Base-by-base conservation (phyloP, 768 basidiomycete species). In the Suillus discolor region DNA sequence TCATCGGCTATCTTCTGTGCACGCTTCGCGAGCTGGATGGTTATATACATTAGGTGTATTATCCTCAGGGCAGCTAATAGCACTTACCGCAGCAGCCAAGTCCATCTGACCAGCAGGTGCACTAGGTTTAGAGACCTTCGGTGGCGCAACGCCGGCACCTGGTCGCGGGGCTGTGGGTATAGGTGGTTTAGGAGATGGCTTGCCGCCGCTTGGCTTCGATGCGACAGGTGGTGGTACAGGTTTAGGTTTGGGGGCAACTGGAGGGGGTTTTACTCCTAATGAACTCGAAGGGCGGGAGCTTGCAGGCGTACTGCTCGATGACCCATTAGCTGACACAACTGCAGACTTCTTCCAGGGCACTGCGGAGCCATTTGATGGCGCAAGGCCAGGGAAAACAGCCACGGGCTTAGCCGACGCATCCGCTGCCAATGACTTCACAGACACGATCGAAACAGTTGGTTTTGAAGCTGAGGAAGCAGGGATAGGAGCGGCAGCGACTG, bases 331-430 rank as follows among this genome's bases (percentile, higher is more conserved):
- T 41, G 75, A 74, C 31, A 74, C 66, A 12, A 81, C 69, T 4
- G 79, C 63, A 1, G 82, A 64, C 74, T 86, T 91, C 81, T 90
- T 93, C 91, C 92, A 92, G 3, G 92, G 90, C 2, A 89, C 74
- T 7, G 87, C 81, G 4, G 89, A 84, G 1, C 92, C 92, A 73
- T 92, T 92, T 6, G 84, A 78, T 5, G 87, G 75, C 4, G 74
- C 82, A 84, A 93, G 87, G 0, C 92, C 91, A 3, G 92, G 92
- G 76, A 94, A 93, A 7, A 94, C 92, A 4, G 93, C 85, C 3
- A 93, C 82, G 0, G 93, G 93, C 71, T 90, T 93, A 0, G 91
- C 90, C n/a, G 81, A 83, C 0, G 82, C 81, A 64, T 92, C 80
- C 3, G 90, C 88, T 2, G 78, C 68, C 16, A 87, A 67, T 3